Evolutionary conservation across 495 filamentous ascomycete species (phyloP).

Genomic region (Physcia stellaris): DNA sequence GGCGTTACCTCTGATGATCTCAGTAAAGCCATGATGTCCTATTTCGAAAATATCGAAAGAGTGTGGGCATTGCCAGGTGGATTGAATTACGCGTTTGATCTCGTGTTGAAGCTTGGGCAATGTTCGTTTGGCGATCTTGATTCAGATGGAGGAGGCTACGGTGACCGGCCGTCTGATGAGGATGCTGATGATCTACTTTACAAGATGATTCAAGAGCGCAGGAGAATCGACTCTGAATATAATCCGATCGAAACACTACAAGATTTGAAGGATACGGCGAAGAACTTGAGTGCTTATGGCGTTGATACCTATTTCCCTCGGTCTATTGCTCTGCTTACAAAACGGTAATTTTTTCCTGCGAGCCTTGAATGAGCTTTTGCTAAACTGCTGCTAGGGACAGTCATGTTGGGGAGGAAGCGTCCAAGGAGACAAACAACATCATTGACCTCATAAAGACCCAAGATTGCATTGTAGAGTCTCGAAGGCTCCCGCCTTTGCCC

Average conservation of each 20-base stretch:
- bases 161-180: not conserved
- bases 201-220: not conserved
- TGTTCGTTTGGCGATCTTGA: not conserved
- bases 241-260: not conserved
- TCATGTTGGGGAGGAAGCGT: too few species aligned
- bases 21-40: constrained; percentile 1
- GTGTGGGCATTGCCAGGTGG: not conserved
- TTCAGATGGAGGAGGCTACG: not conserved
- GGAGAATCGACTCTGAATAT: not conserved
- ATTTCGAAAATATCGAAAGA: not conserved
- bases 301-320: not conserved
- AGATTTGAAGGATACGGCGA: not conserved
- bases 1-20: constrained; percentile 1
- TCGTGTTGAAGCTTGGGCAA: not conserved
- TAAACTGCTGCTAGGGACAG: too few species aligned
- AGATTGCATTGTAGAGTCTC: too few species aligned
- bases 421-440: too few species aligned
- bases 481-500: too few species aligned
- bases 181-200: not conserved
- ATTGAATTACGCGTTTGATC: not conserved
- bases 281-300: not conserved
- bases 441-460: too few species aligned
- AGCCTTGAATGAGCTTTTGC: too few species aligned
- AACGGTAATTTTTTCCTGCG: too few species aligned
- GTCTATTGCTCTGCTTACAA: too few species aligned